phyloP scores from a whole-genome alignment of 768 basidiomycete species.

The Erythrobasidium yunnanense region DNA sequence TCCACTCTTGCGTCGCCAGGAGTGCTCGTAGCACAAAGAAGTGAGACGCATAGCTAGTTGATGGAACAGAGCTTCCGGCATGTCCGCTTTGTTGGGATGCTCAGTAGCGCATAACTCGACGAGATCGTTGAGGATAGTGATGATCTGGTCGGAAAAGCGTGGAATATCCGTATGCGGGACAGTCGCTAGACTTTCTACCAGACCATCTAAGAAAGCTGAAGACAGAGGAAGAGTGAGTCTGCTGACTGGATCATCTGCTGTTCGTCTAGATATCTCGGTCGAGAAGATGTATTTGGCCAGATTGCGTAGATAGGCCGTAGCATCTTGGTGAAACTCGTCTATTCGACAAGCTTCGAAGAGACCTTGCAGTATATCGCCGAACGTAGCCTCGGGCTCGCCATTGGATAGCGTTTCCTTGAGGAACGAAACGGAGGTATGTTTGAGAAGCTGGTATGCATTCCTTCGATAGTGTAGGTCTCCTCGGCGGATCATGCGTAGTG shows the following conservation, averaged over 20 bases:
- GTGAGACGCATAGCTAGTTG: constrained; percentile 73
- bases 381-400: constrained; percentile 63
- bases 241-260: constrained; percentile 35
- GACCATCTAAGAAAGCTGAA: constrained; percentile 53
- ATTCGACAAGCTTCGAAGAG: constrained; percentile 65
- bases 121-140: constrained; percentile 52
- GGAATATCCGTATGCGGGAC: constrained; percentile 32
- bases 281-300: constrained; percentile 63
- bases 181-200: constrained; percentile 60
- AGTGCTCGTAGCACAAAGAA: constrained; percentile 76
- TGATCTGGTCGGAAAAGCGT: constrained; percentile 32
- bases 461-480: constrained; percentile 42
- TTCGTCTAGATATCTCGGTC: constrained; percentile 52
- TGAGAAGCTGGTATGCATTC: constrained; percentile 48
- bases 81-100: constrained; percentile 38
- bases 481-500: constrained; percentile 54
- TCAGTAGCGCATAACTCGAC: constrained; percentile 48
- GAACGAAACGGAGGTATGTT: constrained; percentile 58
- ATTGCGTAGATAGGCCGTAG: constrained; percentile 58
- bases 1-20: constrained; percentile 79
- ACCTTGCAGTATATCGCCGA: constrained; percentile 60
- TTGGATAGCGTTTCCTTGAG: constrained; percentile 66
- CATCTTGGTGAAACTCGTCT: constrained; percentile 58
- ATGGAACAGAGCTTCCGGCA: constrained; percentile 51
- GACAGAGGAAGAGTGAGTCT: constrained; percentile 41